These are phyloP conservation scores for Penicillium sclerotigenum DNA, from an alignment of 2,329 filamentous ascomycete species.

Conservation along the genomic window DNA sequence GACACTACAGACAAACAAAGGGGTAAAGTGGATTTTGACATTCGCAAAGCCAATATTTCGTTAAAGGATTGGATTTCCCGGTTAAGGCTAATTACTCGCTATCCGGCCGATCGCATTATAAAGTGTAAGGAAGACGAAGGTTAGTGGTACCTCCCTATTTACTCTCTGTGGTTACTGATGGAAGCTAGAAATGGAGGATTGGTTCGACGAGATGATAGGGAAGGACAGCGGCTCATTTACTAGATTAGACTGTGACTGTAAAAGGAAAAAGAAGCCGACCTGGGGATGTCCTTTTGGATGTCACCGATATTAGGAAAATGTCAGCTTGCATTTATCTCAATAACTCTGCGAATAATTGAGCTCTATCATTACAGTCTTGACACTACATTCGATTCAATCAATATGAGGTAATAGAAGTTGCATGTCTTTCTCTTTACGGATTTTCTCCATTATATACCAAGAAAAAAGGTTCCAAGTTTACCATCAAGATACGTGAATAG, in stretches of 20 bases:
- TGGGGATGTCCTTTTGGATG: slow-evolving; percentile 8
- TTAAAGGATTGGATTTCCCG: slow-evolving; percentile 4
- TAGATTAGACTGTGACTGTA: slow-evolving; percentile 6
- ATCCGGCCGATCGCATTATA: neutral
- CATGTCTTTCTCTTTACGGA: neutral
- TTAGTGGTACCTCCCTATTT: neutral
- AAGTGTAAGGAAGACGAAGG: neutral
- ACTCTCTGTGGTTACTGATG: neutral
- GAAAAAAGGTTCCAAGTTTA: neutral
- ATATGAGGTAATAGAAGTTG: neutral
- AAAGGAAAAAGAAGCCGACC: neutral
- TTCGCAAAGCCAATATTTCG: neutral
- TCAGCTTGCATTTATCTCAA: neutral
- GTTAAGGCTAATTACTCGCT: neutral
- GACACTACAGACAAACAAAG: neutral
- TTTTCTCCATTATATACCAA: neutral
- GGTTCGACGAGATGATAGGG: slow-evolving; percentile 9
- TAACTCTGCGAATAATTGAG: neutral
- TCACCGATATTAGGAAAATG: slow-evolving; percentile 2
- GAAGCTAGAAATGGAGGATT: slow-evolving; percentile 8
- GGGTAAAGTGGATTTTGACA: neutral
- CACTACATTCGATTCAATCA: neutral
- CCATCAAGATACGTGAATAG: slow-evolving; percentile 1
- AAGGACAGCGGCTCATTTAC: slow-evolving; percentile 5
- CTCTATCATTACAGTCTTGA: neutral